Percentiles rank a stretch among this genome's conserved stretches.
Conservation (phyloP, 176 grass and related monocot genomes). For the Guadua angustifolia region DNA sequence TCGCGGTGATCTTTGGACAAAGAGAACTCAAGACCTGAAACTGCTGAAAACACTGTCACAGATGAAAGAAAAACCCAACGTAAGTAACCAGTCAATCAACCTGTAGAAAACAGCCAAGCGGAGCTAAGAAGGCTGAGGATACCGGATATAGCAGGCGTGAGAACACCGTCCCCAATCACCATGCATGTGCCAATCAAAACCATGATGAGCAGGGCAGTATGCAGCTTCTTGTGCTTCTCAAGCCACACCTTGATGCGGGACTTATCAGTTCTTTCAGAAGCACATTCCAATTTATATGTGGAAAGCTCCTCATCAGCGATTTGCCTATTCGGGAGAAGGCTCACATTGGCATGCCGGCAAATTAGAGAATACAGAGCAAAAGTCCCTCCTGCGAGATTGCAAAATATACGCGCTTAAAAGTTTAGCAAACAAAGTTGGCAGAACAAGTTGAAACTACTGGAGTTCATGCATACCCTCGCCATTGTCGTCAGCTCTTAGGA, state of each 20-base stretch:
- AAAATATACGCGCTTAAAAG: not conserved
- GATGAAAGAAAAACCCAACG: conserved; percentile 23
- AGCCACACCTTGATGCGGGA: conserved; percentile 76
- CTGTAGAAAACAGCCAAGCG: conserved; percentile 23
- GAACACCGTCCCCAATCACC: conserved; percentile 98
- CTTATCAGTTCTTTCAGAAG: conserved; percentile 55
- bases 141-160: conserved; percentile 97
- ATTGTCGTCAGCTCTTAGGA: conserved; percentile 92
- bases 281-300: conserved; percentile 83
- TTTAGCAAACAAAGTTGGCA: not conserved
- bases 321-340: conserved; percentile 88
- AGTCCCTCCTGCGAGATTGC: conserved; percentile 70
- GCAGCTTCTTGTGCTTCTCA: conserved; percentile 88
- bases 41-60: conserved; percentile 89
- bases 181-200: conserved; percentile 97
- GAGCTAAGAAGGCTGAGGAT: conserved; percentile 18
- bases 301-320: conserved; percentile 94
- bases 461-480: conserved; percentile 74
- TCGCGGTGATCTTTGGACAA: conserved; percentile 88
- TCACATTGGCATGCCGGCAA: conserved; percentile 92
- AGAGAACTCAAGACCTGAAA: conserved; percentile 89
- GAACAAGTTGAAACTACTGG: not conserved
- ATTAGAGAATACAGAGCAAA: conserved; percentile 94
- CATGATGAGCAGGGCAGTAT: conserved; percentile 71
- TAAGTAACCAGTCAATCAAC: conserved; percentile 29